Evolutionary conservation across 2,329 filamentous ascomycete genomes (phyloP), one percentile per base, ranked within the genome.

Genomic region (Fusarium sp.): DNA sequence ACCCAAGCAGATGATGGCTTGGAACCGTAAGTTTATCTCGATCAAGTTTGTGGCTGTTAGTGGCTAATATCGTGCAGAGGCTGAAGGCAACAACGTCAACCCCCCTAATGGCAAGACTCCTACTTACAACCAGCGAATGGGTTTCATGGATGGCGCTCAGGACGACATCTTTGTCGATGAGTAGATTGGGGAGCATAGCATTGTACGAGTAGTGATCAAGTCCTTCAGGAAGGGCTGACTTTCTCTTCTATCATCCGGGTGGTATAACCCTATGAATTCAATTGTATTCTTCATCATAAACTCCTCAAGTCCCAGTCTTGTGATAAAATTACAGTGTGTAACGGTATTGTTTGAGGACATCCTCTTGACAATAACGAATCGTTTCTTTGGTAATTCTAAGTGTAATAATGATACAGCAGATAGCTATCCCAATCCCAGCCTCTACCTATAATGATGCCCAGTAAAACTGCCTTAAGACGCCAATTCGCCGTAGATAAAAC

Each of bases 1-100:
- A 0, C 84, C 86, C 2, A 87, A 87, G 78, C 86, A 87, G 75
- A 87, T 87, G 82, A 83, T 87, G 62, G 85, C 81, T 3, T 87
- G 83, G 82, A 81, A 87, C 60, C 85, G 82, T 82, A 66, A 74
- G 80, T 60, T 44, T 25, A 50, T 19, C 16, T 28, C 4, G 4
- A 7, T 19, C 18, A 8, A 11, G 23, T 9, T 9, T 35, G 37
- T 50, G 35, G 2, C 21, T 11, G 23, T 32, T 1, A 0, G 35
- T 40, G 21, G 52, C 46, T 58, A 19, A 62, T 19, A 32, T 7
- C 3, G 3, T 52, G 19, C 50, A 82, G 81, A 82, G 66, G 71
- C 71, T 23, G 74, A 78, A 30, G 81, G 81, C 16, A 81, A 83
- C 75, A 82, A 82, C 18, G 78, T 82, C 21, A 44, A 59, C n/a